Evolutionary conservation across 83 land plant genomes (phyloP), one percentile per base, ranked within the genome.

Genomic region (Picea abies): DNA sequence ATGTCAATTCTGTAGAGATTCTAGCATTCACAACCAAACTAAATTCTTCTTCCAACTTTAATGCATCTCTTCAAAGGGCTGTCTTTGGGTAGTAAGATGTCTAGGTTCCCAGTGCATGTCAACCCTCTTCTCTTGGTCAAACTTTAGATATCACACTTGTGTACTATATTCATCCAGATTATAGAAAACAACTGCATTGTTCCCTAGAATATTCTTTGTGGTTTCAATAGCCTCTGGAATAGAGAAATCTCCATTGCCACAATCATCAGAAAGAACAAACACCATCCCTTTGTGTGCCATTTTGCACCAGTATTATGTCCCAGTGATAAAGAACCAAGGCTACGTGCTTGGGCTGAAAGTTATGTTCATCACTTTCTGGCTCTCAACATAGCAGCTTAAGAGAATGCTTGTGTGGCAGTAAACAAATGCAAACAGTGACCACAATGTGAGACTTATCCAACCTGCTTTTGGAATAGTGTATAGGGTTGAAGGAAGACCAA

Each of bases 401-500:
- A 97, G 93, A 62, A 88, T 44, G 29, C 96, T 95, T 23, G 99
- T 97, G 80, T 93, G 95, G 80, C 90, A 92, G 83, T 96, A 95
- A 15, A 91, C 69, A 35, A 86, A 71, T 17, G 98, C 90, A 81
- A 97, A 91, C 52, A 90, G 66, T 62, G 87, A 58, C 29, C 92
- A 82, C 2, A 93, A 78, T 10, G 75, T 79, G 92, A n/a, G 68
- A 81, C 96, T 87, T 44, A 84, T 85, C 95, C 95, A 97, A 1
- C 99, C 99, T 77, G 92, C 96, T 84, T 95, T n/a, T n/a, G n/a
- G n/a, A n/a, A n/a, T n/a, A n/a, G n/a, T n/a, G n/a, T n/a, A n/a
- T n/a, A n/a, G 95, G 0, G 98, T 97, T 32, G 98, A 92, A 22
- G 95, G 88, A 80, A 97, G 76, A 14, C 99, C 99, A 79, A 97